A percentile compares a stretch with the other conserved stretches of the same genome.
phyloP scores from a whole-genome alignment of 768 basidiomycete genomes.

The Tylopilus plumbeoviolaceoides region DNA sequence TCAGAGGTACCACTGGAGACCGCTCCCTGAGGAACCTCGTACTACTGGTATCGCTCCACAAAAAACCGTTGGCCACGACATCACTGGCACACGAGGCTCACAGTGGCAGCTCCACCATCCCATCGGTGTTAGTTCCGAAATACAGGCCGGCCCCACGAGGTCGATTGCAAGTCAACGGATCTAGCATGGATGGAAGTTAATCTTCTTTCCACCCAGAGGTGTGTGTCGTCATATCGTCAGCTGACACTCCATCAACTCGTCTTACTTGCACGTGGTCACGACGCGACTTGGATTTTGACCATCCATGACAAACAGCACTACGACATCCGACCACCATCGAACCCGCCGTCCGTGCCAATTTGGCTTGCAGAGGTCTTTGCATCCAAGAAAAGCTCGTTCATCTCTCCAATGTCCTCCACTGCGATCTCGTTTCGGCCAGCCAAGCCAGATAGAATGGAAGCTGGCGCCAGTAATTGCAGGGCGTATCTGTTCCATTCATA shows the following conservation, averaged over 20 bases:
- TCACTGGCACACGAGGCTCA: background rate
- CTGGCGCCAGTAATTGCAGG: too few species aligned
- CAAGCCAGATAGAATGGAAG: too few species aligned
- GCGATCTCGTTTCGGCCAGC: too few species aligned
- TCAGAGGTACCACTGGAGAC: too few species aligned
- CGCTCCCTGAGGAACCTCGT: too few species aligned
- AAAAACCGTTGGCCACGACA: slow-evolving; percentile 1
- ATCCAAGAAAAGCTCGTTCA: slow-evolving; percentile 93
- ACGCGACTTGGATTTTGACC: background rate
- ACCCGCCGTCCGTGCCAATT: slow-evolving; percentile 41
- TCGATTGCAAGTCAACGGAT: slow-evolving; percentile 2
- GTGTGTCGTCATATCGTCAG: background rate
- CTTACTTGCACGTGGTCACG: slow-evolving; percentile 9
- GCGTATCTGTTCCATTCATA: too few species aligned
- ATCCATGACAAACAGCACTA: slow-evolving; percentile 16
- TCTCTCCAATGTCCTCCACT: slow-evolving; percentile 93
- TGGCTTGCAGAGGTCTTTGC: slow-evolving; percentile 75
- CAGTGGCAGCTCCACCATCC: background rate
- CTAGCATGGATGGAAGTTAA: slow-evolving; percentile 10
- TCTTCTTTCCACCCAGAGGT: slow-evolving; percentile 3
- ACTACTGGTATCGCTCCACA: too few species aligned
- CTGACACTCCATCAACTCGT: background rate
- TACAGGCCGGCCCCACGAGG: slow-evolving; percentile 7
- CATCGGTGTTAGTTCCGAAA: slow-evolving; percentile 2
- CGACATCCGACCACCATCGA: slow-evolving; percentile 30